Base-by-base conservation (phyloP, 768 basidiomycete genomes). In the Tylopilus plumbeoviolaceoides region DNA sequence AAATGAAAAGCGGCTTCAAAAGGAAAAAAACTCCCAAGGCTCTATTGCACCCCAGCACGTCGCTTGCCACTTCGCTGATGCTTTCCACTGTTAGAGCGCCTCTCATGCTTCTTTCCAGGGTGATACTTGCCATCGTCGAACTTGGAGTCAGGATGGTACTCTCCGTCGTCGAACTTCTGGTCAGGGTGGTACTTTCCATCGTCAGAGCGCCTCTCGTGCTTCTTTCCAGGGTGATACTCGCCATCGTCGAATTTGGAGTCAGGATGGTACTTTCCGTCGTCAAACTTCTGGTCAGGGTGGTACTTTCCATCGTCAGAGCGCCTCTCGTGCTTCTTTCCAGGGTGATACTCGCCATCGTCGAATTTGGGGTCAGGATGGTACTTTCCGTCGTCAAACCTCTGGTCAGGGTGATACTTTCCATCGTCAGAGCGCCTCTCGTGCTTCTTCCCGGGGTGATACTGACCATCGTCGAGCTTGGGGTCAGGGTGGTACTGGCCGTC, bases 271-370 rank as follows among this genome's bases (percentile, higher is more conserved):
- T 49, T 27, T 1, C 44, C 56, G 47, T 61, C 56, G 15, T 61
- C 59, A 2, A 27, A 15, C 50, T 25, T 30, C 30, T 30, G 5
- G 5, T 7, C 42, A 10, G 40, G 40, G 10, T 44, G 48, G 12
- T 9, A 12, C 50, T 50, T 9, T 0, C 60, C 60, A 25, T 61
- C 36, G 50, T 60, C n/a, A n/a, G n/a, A n/a, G n/a, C n/a, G n/a
- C n/a, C n/a, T n/a, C n/a, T n/a, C n/a, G n/a, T n/a, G n/a, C n/a
- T n/a, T n/a, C n/a, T n/a, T n/a, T n/a, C n/a, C n/a, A 14, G 44
- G 44, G 15, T 46, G 44, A 14, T 46, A 46, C 31, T 23, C 11
- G n/a, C 46, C 46, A 18, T 54, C 44, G 7, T 49, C 45, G 11
- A 17, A 25, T 20, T 23, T 6, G 20, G 15, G 17, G 5, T n/a